A percentile compares a stretch with the other conserved stretches of the same genome.
These are phyloP conservation scores for Hydnum rufescens DNA, from an alignment of 768 basidiomycete genomes.

Conservation along the genomic window DNA sequence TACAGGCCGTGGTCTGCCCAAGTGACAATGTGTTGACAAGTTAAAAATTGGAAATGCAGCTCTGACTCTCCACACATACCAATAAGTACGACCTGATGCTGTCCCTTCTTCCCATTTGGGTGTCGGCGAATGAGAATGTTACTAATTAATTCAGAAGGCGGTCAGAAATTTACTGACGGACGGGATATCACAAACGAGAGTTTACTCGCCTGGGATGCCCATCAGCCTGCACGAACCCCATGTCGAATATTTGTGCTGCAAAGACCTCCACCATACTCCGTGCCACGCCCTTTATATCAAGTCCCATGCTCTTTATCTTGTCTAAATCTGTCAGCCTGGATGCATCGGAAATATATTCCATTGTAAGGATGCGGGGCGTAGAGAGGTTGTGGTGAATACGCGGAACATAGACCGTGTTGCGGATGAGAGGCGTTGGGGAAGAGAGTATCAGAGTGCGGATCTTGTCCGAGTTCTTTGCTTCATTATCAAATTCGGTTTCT, in stretches of 20 bases:
- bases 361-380: neutral
- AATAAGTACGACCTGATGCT: neutral
- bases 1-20: neutral
- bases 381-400: neutral
- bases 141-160: neutral
- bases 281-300: neutral
- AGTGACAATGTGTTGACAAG: neutral
- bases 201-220: neutral
- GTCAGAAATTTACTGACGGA: neutral
- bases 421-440: neutral
- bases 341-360: conserved; percentile 1
- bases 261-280: neutral
- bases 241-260: neutral
- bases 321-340: neutral
- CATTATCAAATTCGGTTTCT: neutral
- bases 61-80: neutral
- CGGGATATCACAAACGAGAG: neutral
- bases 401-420: neutral
- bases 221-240: conserved; percentile 1
- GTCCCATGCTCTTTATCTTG: neutral
- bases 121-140: neutral
- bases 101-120: neutral
- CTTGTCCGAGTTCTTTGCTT: neutral
- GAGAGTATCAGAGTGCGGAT: neutral
- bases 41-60: neutral